A percentile compares a stretch with the other conserved stretches of the same genome.
Conservation (phyloP, 2,329 filamentous ascomycete genomes). For the Cercospora sp. region DNA sequence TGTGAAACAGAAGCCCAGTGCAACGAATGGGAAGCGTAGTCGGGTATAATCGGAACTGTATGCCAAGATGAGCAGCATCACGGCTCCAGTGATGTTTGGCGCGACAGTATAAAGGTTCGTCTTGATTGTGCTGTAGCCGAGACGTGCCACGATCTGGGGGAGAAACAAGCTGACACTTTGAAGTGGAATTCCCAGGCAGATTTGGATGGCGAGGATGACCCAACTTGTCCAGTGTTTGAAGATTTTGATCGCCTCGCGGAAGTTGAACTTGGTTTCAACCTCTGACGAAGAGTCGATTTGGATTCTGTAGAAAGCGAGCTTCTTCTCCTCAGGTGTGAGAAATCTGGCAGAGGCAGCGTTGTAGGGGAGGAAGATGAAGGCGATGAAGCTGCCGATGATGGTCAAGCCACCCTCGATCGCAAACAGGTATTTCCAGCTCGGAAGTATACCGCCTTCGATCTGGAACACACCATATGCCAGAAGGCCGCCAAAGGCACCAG, state of each 20-base stretch:
- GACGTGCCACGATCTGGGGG: constrained; percentile 57
- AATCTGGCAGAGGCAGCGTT: constrained; percentile 66
- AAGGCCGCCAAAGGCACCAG: constrained; percentile 64
- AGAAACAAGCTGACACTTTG: constrained; percentile 60
- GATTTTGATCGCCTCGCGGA: constrained; percentile 54
- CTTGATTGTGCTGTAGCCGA: constrained; percentile 58
- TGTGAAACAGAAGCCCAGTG: constrained; percentile 70
- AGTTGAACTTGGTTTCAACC: constrained; percentile 57
- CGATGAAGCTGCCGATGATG: constrained; percentile 59
- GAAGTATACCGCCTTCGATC: constrained; percentile 52
- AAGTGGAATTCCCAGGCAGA: constrained; percentile 60
- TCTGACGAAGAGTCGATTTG: constrained; percentile 71
- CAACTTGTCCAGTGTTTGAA: constrained; percentile 57
- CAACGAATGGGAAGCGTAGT: constrained; percentile 73
- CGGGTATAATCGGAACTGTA: constrained; percentile 67
- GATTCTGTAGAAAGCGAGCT: constrained; percentile 70
- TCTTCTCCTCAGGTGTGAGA: constrained; percentile 64
- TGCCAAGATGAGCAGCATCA: constrained; percentile 69
- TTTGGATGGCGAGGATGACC: constrained; percentile 57
- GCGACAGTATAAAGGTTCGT: constrained; percentile 83
- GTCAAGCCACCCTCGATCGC: constrained; percentile 61
- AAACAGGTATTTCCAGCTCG: constrained; percentile 66
- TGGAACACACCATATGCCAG: constrained; percentile 64
- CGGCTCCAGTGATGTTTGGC: constrained; percentile 72
- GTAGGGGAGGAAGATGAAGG: constrained; percentile 67